These are phyloP conservation scores for Phytophthora pinifolia DNA, from an alignment of 352 stramenopile species.

Conservation along the genomic window DNA sequence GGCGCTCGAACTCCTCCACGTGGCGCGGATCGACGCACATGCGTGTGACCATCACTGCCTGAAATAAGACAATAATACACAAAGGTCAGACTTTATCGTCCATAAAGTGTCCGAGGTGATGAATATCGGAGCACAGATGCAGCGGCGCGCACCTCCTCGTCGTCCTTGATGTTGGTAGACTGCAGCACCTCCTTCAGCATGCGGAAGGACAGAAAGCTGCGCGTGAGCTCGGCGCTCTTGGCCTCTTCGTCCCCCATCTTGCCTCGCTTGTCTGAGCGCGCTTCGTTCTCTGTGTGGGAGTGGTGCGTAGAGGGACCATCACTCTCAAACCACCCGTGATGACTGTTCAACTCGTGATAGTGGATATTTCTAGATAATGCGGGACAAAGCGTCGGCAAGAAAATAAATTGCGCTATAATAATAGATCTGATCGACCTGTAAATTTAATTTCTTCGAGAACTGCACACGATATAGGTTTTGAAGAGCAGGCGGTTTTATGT, in stretches of 20 bases:
- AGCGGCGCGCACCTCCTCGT: constrained; percentile 60
- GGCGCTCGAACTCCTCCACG: constrained; percentile 76
- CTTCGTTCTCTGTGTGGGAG: constrained; percentile 22
- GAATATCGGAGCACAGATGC: constrained; percentile 2
- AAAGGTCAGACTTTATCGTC: neutral
- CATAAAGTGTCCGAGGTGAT: constrained; percentile 4
- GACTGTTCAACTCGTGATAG: too few species aligned
- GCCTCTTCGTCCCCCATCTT: constrained; percentile 33
- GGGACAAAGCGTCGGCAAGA: neutral
- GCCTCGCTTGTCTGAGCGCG: constrained; percentile 10
- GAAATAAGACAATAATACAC: constrained; percentile 1
- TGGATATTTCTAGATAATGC: neutral
- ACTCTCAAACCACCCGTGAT: constrained; percentile 13
- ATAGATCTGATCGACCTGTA: too few species aligned
- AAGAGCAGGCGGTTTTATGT: constrained; percentile 3
- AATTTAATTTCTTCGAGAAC: too few species aligned
- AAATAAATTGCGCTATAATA: too few species aligned
- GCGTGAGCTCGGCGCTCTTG: constrained; percentile 42
- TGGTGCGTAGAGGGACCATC: constrained; percentile 26
- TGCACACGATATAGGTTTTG: too few species aligned
- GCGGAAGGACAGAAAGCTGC: constrained; percentile 68
- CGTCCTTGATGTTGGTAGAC: constrained; percentile 73
- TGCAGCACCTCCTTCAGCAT: constrained; percentile 79
- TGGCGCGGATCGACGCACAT: constrained; percentile 78
- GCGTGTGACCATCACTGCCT: constrained; percentile 83